phyloP scores from a whole-genome alignment of 164 flowering plant genomes.

The Magnolia sinica region DNA sequence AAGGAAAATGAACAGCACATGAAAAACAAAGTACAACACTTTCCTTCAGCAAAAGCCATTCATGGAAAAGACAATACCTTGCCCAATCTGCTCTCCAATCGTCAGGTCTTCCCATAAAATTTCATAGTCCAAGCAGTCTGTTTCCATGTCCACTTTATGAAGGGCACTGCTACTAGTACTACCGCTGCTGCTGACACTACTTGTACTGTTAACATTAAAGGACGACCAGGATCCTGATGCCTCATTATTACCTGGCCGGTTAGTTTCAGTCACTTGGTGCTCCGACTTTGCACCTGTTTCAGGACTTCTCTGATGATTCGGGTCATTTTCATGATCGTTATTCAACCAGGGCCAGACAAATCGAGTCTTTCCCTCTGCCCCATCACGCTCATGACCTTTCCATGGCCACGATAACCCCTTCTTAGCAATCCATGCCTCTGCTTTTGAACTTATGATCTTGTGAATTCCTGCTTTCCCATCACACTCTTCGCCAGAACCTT shows the following conservation, averaged over 20 bases:
- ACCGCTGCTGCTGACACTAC: slow-evolving; percentile 89
- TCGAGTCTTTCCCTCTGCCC: slow-evolving; percentile 39
- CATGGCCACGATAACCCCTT: slow-evolving; percentile 82
- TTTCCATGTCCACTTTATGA: slow-evolving; percentile 69
- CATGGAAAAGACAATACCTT: slow-evolving; percentile 46
- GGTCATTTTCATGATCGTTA: slow-evolving; percentile 53
- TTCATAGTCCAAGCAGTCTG: slow-evolving; percentile 81
- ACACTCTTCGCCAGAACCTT: slow-evolving; percentile 61
- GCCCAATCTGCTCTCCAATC: slow-evolving; percentile 92
- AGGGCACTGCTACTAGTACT: slow-evolving; percentile 78
- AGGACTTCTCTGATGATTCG: slow-evolving; percentile 33
- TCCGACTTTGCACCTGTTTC: slow-evolving; percentile 38
- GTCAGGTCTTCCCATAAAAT: slow-evolving; percentile 95
- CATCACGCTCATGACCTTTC: slow-evolving; percentile 71
- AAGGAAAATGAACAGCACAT: background rate
- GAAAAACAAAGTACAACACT: too few relatives aligned
- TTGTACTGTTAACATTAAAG: slow-evolving; percentile 70
- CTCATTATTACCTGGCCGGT: slow-evolving; percentile 50
- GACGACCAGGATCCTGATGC: slow-evolving; percentile 86
- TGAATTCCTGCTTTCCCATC: slow-evolving; percentile 68
- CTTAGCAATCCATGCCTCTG: slow-evolving; percentile 85
- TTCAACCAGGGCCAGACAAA: slow-evolving; percentile 59
- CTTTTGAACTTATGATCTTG: slow-evolving; percentile 68
- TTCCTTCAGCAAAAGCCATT: background rate
- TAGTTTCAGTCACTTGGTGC: slow-evolving; percentile 36